phyloP scores from a whole-genome alignment of 2,329 filamentous ascomycete genomes.

The Apiospora hydei region DNA sequence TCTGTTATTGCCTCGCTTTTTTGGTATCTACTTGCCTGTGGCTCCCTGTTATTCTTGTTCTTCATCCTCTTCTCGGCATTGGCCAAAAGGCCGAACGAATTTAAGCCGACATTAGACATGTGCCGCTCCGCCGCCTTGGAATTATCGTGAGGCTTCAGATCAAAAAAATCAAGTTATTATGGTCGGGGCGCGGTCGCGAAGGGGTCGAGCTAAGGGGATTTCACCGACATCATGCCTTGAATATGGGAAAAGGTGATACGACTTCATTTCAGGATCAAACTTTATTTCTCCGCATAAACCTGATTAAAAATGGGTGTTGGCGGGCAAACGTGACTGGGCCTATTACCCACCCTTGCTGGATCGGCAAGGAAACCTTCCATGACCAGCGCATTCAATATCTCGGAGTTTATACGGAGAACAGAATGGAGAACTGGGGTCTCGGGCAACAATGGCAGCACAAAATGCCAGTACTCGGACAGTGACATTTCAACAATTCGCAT shows the following conservation, averaged over 20 bases:
- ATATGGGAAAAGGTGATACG: conserved; percentile 1
- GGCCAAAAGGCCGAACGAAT: neutral
- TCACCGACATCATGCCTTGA: neutral
- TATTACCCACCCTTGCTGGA: neutral
- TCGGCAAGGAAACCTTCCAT: neutral
- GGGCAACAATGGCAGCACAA: neutral
- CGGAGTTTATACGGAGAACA: neutral
- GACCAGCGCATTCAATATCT: neutral
- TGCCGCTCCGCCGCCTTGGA: neutral
- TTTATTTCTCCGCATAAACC: conserved; percentile 21
- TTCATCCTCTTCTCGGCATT: neutral
- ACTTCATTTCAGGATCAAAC: conserved; percentile 10
- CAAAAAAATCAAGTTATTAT: neutral
- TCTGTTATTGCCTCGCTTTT: neutral
- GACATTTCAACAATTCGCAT: neutral
- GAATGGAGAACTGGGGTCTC: neutral
- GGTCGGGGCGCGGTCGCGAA: neutral
- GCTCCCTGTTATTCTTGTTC: neutral
- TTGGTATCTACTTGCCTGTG: neutral
- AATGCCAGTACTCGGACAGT: neutral
- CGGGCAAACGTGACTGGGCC: neutral
- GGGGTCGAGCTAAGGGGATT: neutral
- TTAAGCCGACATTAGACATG: neutral
- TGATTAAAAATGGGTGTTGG: conserved; percentile 1
- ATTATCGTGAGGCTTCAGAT: conserved; percentile 1